phyloP scores from a whole-genome alignment of 208 protist species.

The Strigomonas culicis region DNA sequence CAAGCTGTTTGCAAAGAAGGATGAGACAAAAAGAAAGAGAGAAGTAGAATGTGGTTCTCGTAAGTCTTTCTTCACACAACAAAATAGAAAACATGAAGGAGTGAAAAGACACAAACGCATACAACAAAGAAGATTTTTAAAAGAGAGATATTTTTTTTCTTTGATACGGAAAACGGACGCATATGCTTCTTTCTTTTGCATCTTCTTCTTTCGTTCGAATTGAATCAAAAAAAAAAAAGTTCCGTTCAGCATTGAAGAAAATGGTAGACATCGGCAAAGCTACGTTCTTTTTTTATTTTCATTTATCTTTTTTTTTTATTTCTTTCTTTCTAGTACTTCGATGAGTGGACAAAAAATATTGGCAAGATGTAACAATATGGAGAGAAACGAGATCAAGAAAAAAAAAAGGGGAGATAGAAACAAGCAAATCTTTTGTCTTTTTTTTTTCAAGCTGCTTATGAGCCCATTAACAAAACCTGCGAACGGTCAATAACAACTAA shows the following conservation, averaged over 20 bases:
- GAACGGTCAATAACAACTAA: neutral
- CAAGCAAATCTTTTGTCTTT: too few relatives aligned
- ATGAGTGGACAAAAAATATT: neutral
- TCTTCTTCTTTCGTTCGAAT: neutral
- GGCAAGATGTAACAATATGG: constrained; percentile 11
- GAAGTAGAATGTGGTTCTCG: neutral
- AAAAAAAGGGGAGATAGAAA: constrained; percentile 11
- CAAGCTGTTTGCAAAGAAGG: neutral
- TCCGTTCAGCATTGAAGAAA: too few relatives aligned
- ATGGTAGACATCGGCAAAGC: neutral
- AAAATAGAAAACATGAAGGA: constrained; percentile 12
- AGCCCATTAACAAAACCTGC: too few relatives aligned
- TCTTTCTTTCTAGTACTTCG: neutral
- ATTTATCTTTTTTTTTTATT: neutral
- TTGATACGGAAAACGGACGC: neutral
- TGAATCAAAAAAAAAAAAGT: neutral
- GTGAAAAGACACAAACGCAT: constrained; percentile 13
- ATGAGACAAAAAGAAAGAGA: constrained; percentile 1
- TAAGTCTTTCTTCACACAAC: too few relatives aligned
- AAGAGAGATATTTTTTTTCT: neutral
- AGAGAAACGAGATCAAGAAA: constrained; percentile 10
- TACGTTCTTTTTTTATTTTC: neutral
- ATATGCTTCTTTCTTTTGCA: neutral
- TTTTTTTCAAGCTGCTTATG: too few relatives aligned
- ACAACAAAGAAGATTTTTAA: constrained; percentile 9